Conservation (phyloP, 2,329 filamentous ascomycete species). For the Pseudogymnoascus sp. region DNA sequence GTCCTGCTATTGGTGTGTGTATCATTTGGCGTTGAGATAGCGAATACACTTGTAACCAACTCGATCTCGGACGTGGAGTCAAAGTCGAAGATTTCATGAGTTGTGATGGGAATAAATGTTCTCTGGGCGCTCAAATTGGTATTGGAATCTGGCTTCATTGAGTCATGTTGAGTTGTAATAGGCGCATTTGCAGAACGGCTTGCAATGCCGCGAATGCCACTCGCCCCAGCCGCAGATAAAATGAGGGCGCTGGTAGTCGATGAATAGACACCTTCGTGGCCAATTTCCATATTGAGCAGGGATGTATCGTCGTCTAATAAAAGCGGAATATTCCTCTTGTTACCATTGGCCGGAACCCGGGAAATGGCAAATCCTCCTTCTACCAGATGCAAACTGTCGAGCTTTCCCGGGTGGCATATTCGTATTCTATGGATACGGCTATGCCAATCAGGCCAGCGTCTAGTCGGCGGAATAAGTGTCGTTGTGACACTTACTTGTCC, state of each 20-base stretch:
- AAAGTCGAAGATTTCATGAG: constrained; percentile 7
- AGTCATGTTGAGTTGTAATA: neutral
- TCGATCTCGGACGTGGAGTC: neutral
- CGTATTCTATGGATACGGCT: constrained; percentile 13
- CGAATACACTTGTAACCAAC: constrained; percentile 10
- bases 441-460: constrained; percentile 16
- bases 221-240: constrained; percentile 5
- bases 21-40: neutral
- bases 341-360: neutral
- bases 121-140: constrained; percentile 14
- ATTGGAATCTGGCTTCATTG: constrained; percentile 13
- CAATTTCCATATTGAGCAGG: neutral
- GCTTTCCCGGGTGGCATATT: neutral
- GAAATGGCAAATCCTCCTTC: constrained; percentile 15
- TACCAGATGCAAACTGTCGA: neutral
- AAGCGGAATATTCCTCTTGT: neutral
- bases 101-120: constrained; percentile 11
- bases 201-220: neutral
- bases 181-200: neutral
- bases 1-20: neutral
- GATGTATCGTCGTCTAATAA: neutral
- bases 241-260: neutral
- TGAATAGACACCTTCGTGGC: neutral
- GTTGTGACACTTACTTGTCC: constrained; percentile 11
- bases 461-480: constrained; percentile 13